These are phyloP conservation scores for Magnolia kwangsiensis DNA, from an alignment of 164 flowering plant species.

Conservation along the genomic window DNA sequence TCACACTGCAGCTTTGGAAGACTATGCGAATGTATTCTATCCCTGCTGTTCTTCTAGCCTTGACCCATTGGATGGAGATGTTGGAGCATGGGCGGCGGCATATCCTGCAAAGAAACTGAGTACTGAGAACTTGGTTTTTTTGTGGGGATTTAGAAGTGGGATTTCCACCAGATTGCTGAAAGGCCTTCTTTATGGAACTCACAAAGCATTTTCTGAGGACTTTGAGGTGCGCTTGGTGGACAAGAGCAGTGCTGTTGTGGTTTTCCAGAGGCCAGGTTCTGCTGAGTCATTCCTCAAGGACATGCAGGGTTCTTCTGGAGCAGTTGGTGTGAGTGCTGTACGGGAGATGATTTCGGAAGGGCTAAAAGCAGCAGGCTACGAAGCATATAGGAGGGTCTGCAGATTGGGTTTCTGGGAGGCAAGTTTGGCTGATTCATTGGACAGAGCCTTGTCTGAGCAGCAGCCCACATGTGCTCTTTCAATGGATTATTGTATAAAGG, in stretches of 20 bases:
- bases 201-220: conserved; percentile 46
- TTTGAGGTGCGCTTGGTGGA: conserved; percentile 70
- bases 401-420: conserved; percentile 48
- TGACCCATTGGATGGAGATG: conserved; percentile 34
- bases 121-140: conserved; percentile 50
- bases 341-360: conserved; percentile 62
- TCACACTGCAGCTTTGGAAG: conserved; percentile 23
- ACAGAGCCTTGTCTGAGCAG: conserved; percentile 32
- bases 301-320: conserved; percentile 32
- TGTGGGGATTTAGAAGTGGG: conserved; percentile 69
- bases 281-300: conserved; percentile 39
- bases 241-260: conserved; percentile 64
- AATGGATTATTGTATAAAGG: conserved; percentile 14
- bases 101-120: conserved; percentile 34
- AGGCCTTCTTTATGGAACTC: conserved; percentile 38
- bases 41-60: conserved; percentile 24
- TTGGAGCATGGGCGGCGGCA: conserved; percentile 29
- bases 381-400: conserved; percentile 51
- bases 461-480: conserved; percentile 1
- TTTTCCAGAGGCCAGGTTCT: conserved; percentile 50
- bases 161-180: conserved; percentile 48
- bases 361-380: conserved; percentile 55
- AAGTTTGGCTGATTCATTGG: conserved; percentile 60
- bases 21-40: conserved; percentile 37
- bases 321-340: conserved; percentile 26